Base-by-base conservation (phyloP, 2,329 filamentous ascomycete species). In the Arachnomyces sp. region DNA sequence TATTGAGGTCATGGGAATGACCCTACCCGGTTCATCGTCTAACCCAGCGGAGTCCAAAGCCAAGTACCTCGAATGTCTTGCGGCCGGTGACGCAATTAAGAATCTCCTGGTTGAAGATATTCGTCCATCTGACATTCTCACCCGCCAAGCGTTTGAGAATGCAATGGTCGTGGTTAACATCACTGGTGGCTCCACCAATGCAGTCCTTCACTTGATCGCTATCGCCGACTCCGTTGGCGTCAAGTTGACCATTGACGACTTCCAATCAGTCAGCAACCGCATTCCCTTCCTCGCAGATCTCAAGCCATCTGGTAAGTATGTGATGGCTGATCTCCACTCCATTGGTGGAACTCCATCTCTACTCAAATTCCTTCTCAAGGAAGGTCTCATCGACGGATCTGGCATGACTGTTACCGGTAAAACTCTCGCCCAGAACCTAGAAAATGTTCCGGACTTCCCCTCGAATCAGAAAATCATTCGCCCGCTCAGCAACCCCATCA, bases 121-220 rank as follows among this genome's bases (percentile, higher is more conserved):
- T 51, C 73, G 78, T 43, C 85, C 85, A 7, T 72, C 72, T 37
- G 85, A 92, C 53, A 85, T 90, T 60, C 69, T 92, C 60, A 90
- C 84, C 7, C 78, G 84, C 40, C 70, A 84, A 57, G 83, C 85
- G 6, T 89, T 92, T 51, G 84, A 90, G 66, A 82, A 90, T 57
- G 85, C 85, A 55, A 90, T 92, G 83, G 75, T 84, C 7, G 71
- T 90, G 17, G 80, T 88, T 48, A 89, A 81, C 59, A 82, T 90
- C 52, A 84, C 86, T 2, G 85, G 85, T 39, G 85, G 85, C 47
- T 88, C 83, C 55, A 92, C 85, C 49, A 92, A 92, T 62, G 85
- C 85, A 30, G 85, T 92, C 28, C 76, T 92, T 34, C 85, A 92
- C 62, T 65, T 92, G 35, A 85, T 92, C 57, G 85, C 85, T 54